A percentile compares a stretch with the other conserved stretches of the same genome.
These are phyloP conservation scores for Chrysosporium queenslandicum DNA, from an alignment of 2,329 filamentous ascomycete species.

Conservation along the genomic window DNA sequence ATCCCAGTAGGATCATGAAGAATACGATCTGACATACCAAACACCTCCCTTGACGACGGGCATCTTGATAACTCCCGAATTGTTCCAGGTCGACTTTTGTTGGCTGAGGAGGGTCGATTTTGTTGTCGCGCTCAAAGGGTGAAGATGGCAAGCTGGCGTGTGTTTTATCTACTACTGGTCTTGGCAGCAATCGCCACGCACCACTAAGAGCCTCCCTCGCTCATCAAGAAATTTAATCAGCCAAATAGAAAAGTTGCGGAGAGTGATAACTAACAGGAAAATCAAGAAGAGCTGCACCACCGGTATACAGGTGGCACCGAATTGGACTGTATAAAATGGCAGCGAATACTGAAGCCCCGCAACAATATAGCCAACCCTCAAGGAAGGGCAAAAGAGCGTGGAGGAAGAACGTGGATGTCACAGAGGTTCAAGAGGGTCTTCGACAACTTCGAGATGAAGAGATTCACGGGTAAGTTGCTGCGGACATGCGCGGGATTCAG, in stretches of 20 bases:
- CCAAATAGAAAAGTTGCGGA: background rate
- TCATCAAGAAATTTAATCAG: background rate
- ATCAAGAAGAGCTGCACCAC: background rate
- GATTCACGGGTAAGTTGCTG: slow-evolving; percentile 60
- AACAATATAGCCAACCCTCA: slow-evolving; percentile 77
- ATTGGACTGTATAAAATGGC: slow-evolving; percentile 24
- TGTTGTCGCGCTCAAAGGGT: background rate
- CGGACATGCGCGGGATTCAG: slow-evolving; percentile 8
- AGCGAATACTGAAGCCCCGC: slow-evolving; percentile 48
- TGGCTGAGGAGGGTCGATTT: background rate
- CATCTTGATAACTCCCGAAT: slow-evolving; percentile 37
- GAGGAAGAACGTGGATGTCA: slow-evolving; percentile 95
- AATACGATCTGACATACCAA: slow-evolving; percentile 35
- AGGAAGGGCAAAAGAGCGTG: slow-evolving; percentile 98
- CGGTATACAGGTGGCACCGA: background rate
- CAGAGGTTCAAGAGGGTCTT: slow-evolving; percentile 72
- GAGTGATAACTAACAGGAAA: no score
- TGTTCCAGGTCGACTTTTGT: background rate
- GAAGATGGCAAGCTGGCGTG: background rate
- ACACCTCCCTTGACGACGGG: slow-evolving; percentile 58
- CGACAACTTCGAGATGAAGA: slow-evolving; percentile 79
- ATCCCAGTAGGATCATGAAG: no score
- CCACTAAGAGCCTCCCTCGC: background rate
- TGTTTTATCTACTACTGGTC: background rate
- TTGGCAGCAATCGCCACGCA: slow-evolving; percentile 12